A percentile compares a stretch with the other conserved stretches of the same genome.
These are phyloP conservation scores for Reticulascus tulasneorum DNA, from an alignment of 2,329 filamentous ascomycete species.

Conservation along the genomic window DNA sequence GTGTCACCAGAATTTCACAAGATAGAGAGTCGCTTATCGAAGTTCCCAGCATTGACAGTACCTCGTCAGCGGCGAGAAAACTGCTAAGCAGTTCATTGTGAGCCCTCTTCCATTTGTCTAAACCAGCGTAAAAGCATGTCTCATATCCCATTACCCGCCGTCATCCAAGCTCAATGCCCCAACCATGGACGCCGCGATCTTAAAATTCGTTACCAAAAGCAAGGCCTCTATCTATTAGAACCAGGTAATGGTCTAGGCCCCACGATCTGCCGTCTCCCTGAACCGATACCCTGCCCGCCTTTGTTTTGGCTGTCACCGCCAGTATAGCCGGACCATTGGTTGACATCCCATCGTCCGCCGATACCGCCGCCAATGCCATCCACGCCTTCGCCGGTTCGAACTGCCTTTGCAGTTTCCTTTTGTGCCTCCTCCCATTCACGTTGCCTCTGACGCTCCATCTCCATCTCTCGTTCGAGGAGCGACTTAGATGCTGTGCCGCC, in stretches of 20 bases:
- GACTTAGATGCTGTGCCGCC: conserved; percentile 64
- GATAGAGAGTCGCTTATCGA: too few species aligned
- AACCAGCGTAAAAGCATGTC: too few species aligned
- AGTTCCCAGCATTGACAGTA: too few species aligned
- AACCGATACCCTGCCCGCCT: conserved; percentile 62
- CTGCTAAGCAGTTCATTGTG: too few species aligned
- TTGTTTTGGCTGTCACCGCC: conserved; percentile 73
- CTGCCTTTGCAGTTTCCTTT: conserved; percentile 55
- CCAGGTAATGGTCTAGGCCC: conserved; percentile 69
- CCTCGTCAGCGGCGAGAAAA: too few species aligned
- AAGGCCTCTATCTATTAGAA: too few species aligned
- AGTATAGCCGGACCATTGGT: conserved; percentile 70
- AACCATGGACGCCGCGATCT: too few species aligned
- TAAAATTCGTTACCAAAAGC: too few species aligned
- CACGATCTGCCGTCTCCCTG: conserved; percentile 72
- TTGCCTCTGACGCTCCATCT: conserved; percentile 72
- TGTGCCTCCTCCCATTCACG: conserved; percentile 77
- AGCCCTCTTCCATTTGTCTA: too few species aligned
- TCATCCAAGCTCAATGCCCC: too few species aligned
- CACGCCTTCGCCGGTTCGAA: conserved; percentile 45
- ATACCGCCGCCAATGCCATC: conserved; percentile 65
- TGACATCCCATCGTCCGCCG: conserved; percentile 69
- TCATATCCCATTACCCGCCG: too few species aligned
- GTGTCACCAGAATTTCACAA: too few species aligned
- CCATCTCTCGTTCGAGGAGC: conserved; percentile 75